Evolutionary conservation across 108 stramenopile species (phyloP).

Genomic region (Discostella pseudostelligera): DNA sequence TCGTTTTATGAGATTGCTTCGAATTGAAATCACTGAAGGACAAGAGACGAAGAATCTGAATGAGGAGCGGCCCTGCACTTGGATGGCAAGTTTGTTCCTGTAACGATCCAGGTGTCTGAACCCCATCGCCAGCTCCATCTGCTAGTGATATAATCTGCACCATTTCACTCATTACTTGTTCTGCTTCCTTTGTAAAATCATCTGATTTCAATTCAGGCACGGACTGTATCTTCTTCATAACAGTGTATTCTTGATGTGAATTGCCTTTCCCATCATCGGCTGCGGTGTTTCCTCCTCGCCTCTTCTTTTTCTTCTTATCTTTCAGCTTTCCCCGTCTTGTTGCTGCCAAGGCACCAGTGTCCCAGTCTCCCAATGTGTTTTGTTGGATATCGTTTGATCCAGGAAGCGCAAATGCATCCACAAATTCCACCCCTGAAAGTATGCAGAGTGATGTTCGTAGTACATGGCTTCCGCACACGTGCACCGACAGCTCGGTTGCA

Average conservation of each 20-base stretch:
- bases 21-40: conserved; percentile 43
- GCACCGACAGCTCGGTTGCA: conserved; percentile 62
- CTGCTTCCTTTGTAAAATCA: conserved; percentile 40
- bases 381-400: conserved; percentile 20
- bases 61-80: conserved; percentile 76
- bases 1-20: conserved; percentile 11
- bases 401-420: conserved; percentile 30
- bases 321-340: conserved; percentile 65
- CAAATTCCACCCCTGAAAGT: conserved; percentile 66
- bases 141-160: conserved; percentile 19
- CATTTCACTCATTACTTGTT: conserved; percentile 41
- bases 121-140: conserved; percentile 6
- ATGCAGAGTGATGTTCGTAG: conserved; percentile 73
- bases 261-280: conserved; percentile 22
- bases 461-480: conserved; percentile 86
- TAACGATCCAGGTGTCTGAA: conserved; percentile 52
- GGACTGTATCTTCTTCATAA: conserved; percentile 17
- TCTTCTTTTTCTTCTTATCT: conserved; percentile 43
- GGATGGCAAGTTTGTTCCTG: conserved; percentile 75
- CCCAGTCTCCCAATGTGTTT: conserved; percentile 24
- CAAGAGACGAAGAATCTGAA: conserved; percentile 65
- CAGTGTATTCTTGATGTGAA: conserved; percentile 39
- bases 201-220: conserved; percentile 33
- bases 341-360: conserved; percentile 35
- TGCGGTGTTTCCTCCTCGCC: neutral